These are phyloP conservation scores for Rhexocercosporidium sp. DNA, from an alignment of 2,329 filamentous ascomycete species.

Conservation along the genomic window DNA sequence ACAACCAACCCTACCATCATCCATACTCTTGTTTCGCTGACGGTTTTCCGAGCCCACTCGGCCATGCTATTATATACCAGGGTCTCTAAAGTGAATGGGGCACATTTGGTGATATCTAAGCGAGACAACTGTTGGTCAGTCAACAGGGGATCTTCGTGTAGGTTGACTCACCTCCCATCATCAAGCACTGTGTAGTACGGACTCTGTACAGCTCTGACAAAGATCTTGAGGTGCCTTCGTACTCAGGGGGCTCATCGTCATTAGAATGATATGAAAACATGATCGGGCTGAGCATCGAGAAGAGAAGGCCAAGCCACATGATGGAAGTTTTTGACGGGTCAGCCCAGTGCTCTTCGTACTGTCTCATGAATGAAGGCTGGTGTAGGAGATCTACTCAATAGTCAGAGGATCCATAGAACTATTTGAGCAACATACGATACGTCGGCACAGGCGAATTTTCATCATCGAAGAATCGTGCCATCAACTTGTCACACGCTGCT, in stretches of 20 bases:
- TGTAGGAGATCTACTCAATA: conserved; percentile 68
- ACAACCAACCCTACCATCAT: conserved; percentile 57
- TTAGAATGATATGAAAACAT: conserved; percentile 78
- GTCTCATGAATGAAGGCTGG: conserved; percentile 75
- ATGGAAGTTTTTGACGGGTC: conserved; percentile 71
- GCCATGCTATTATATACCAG: conserved; percentile 75
- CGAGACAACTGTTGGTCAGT: conserved; percentile 48
- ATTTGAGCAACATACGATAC: conserved; percentile 24
- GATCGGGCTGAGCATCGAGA: conserved; percentile 74
- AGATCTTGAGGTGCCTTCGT: conserved; percentile 61
- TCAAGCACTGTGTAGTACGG: conserved; percentile 76
- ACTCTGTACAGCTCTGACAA: conserved; percentile 67
- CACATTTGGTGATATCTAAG: conserved; percentile 62
- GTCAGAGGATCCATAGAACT: neutral
- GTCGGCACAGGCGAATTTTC: conserved; percentile 62
- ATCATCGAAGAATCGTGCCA: conserved; percentile 87
- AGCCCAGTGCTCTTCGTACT: conserved; percentile 60
- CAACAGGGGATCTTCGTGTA: neutral
- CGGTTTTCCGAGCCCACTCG: conserved; percentile 73
- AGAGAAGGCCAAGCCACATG: conserved; percentile 81
- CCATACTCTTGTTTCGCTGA: conserved; percentile 62
- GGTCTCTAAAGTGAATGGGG: conserved; percentile 75
- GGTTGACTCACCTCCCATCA: conserved; percentile 61
- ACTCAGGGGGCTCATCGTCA: conserved; percentile 77
- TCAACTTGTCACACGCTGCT: conserved; percentile 78